Conservation (phyloP, 129 eudicot species). For the Flaveria trinervia region DNA sequence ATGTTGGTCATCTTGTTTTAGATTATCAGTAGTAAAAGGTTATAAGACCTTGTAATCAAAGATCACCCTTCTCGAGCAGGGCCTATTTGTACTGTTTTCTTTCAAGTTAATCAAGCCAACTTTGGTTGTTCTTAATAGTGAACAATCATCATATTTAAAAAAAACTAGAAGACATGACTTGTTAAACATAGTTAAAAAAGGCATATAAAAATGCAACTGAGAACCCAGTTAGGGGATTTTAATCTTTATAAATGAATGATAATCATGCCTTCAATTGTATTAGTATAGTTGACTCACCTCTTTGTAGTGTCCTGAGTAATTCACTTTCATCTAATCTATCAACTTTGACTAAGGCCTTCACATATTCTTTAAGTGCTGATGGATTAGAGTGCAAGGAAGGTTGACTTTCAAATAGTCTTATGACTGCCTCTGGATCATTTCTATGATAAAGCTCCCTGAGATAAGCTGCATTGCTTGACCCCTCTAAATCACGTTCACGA, state of each 20-base stretch:
- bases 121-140: neutral
- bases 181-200: neutral
- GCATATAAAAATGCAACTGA: neutral
- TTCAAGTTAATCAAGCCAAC: too few species aligned
- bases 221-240: neutral
- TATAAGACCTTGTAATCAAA: too few species aligned
- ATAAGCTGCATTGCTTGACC: slow-evolving; percentile 51
- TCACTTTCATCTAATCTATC: slow-evolving; percentile 85
- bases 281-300: slow-evolving; percentile 54
- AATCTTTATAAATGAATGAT: slow-evolving; percentile 9
- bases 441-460: slow-evolving; percentile 65
- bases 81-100: too few species aligned
- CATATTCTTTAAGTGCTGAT: slow-evolving; percentile 84
- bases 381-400: slow-evolving; percentile 78
- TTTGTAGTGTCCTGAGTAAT: slow-evolving; percentile 73
- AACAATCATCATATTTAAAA: neutral
- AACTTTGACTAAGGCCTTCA: slow-evolving; percentile 80
- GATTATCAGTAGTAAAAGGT: too few species aligned
- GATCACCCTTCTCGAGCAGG: too few species aligned
- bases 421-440: slow-evolving; percentile 85
- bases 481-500: slow-evolving; percentile 52
- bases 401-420: slow-evolving; percentile 77
- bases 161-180: neutral
- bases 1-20: too few species aligned
- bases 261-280: neutral